Evolutionary conservation across 345 rosid species (phyloP).

Genomic region (Salix koriyanagi): DNA sequence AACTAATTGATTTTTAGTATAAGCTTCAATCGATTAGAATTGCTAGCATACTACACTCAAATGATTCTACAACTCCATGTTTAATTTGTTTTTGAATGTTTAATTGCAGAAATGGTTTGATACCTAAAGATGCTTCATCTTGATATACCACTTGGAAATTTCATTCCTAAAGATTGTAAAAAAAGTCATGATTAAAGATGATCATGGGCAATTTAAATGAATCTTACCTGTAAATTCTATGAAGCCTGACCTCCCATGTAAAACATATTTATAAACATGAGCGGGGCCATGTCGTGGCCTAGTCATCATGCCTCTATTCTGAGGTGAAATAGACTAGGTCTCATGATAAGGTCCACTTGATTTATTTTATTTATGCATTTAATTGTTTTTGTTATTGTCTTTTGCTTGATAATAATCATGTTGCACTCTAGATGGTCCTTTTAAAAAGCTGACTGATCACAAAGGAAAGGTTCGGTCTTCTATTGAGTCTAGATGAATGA

Average conservation of each 20-base stretch:
- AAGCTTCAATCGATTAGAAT: too few relatives aligned
- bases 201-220: background rate
- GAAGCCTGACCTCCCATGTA: background rate
- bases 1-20: too few relatives aligned
- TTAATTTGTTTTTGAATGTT: too few relatives aligned
- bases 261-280: background rate
- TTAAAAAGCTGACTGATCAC: constrained; percentile 42
- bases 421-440: constrained; percentile 46
- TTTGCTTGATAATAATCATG: constrained; percentile 12
- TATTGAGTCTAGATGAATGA: too few relatives aligned
- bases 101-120: constrained; percentile 54
- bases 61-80: too few relatives aligned
- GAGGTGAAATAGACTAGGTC: background rate
- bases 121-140: constrained; percentile 74
- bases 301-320: background rate
- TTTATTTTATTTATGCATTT: background rate
- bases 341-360: constrained; percentile 1
- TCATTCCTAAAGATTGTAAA: constrained; percentile 61
- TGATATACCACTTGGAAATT: constrained; percentile 74
- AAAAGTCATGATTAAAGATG: background rate
- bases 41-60: too few relatives aligned
- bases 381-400: background rate
- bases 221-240: background rate
- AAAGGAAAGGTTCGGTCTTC: constrained; percentile 41
- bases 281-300: background rate